Percentiles rank a stretch among this genome's conserved stretches.
These are phyloP conservation scores for Tetrahymena malaccensis DNA, from an alignment of 73 alveolate genomes.

Conservation along the genomic window DNA sequence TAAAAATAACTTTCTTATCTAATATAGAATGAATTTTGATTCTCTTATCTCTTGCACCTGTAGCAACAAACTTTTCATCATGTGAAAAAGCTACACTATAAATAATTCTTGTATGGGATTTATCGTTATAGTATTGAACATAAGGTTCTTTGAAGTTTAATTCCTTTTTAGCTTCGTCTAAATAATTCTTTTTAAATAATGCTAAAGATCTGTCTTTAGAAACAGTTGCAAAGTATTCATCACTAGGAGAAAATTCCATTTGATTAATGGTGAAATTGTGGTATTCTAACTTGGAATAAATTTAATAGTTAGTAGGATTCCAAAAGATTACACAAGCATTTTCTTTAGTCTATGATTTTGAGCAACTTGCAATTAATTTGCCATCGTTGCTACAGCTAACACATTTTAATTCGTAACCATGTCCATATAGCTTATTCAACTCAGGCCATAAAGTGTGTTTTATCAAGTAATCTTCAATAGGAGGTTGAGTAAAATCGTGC, in stretches of 20 bases:
- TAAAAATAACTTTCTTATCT: not conserved
- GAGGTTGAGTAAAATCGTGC: conserved; percentile 48
- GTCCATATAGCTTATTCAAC: conserved; percentile 92
- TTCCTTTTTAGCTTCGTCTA: conserved; percentile 5
- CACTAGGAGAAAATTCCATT: conserved; percentile 85
- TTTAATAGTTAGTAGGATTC: conserved; percentile 65
- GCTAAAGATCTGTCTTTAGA: conserved; percentile 88
- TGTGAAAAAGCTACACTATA: conserved; percentile 86
- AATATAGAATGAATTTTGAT: conserved; percentile 20
- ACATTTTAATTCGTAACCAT: conserved; percentile 87
- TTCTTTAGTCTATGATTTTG: conserved; percentile 82
- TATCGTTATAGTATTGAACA: conserved; percentile 58
- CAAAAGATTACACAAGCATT: conserved; percentile 88
- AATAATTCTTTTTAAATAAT: conserved; percentile 46
- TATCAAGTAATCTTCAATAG: conserved; percentile 85
- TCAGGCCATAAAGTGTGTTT: conserved; percentile 96
- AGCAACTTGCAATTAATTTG: conserved; percentile 85
- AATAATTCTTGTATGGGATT: conserved; percentile 88
- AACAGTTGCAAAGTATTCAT: conserved; percentile 71
- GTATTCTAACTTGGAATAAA: conserved; percentile 63
- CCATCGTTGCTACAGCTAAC: conserved; percentile 74
- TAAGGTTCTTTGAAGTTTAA: conserved; percentile 1
- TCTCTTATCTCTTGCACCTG: conserved; percentile 94
- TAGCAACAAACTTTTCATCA: conserved; percentile 73
- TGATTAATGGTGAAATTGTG: conserved; percentile 84